Base-by-base conservation (phyloP, 495 filamentous ascomycete genomes). In the Ramalina peruviana region DNA sequence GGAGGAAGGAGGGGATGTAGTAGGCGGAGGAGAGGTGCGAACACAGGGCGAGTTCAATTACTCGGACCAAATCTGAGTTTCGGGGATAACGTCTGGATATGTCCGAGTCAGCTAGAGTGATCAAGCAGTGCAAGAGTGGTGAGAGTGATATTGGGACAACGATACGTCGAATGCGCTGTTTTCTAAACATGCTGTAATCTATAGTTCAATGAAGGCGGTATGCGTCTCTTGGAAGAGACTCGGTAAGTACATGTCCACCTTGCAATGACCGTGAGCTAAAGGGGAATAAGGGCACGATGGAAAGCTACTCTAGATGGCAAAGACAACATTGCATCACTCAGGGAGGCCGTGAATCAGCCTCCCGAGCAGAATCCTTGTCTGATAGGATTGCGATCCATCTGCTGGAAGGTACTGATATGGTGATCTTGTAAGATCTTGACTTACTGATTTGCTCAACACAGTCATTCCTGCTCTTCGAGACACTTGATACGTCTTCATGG, bases 1-100 rank as follows among this genome's bases (percentile, higher is more conserved):
- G 79, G 55, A 98, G 83, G 67, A 98, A 96, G 60, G 88, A 74
- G 3, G 88, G 70, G 43, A 97, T 85, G 65, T 96, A 97, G 67
- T 83, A 94, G 51, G 83, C 80, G 40, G 76, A 69, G 1, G 73
- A 61, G n/a, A n/a, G n/a, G n/a, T n/a, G n/a, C 30, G 30, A 33
- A 7, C 2, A 7, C 2, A 3, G 30, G 30, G 30, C 30, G 30
- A 33, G 4, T 13, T 30, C 5, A 6, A 10, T 30, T 3, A 33
- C 12, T 33, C 9, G 9, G 30, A 25, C 23, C 23, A 3, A 25
- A 25, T 25, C 23, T 4, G 23, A 25, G 30, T 33, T 13, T 13
- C 30, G 30, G 30, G 30, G 9, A 33, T 33, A 33, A 25, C 23
- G 23, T 25, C 0, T 6, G 3, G 23, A 6, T 25, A 25, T 25